These are phyloP conservation scores for Pythium pyrilobum DNA, from an alignment of 352 stramenopile species.

Conservation along the genomic window DNA sequence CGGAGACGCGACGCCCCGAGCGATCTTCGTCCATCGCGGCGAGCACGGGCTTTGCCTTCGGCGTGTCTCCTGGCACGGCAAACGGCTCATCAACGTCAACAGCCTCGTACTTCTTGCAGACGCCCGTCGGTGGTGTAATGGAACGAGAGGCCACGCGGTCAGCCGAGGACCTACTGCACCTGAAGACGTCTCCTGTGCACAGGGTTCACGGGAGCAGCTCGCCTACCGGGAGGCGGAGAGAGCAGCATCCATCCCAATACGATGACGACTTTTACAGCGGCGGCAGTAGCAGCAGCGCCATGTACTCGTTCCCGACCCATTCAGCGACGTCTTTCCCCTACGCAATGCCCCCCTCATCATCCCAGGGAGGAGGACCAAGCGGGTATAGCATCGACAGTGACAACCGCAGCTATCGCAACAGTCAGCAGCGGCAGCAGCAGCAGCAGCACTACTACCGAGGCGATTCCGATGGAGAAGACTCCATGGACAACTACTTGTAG, in stretches of 20 bases:
- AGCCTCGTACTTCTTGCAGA: background rate
- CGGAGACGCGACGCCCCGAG: background rate
- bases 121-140: background rate
- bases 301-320: slow-evolving; percentile 1
- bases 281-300: background rate
- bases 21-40: background rate
- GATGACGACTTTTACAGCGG: background rate
- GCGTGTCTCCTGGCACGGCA: no score
- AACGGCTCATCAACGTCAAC: background rate
- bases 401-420: no score
- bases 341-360: no score
- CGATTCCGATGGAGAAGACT: slow-evolving; percentile 1
- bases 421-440: no score
- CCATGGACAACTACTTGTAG: slow-evolving; percentile 14
- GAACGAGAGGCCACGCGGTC: slow-evolving; percentile 13
- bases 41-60: no score
- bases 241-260: no score
- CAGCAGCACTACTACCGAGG: background rate
- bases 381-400: background rate
- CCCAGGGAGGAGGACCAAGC: no score
- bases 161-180: slow-evolving; percentile 16
- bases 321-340: slow-evolving; percentile 7
- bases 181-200: slow-evolving; percentile 19
- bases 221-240: no score
- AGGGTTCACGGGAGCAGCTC: background rate